Evolutionary conservation across 768 basidiomycete genomes (phyloP).

Genomic region (Lactarius quietus): DNA sequence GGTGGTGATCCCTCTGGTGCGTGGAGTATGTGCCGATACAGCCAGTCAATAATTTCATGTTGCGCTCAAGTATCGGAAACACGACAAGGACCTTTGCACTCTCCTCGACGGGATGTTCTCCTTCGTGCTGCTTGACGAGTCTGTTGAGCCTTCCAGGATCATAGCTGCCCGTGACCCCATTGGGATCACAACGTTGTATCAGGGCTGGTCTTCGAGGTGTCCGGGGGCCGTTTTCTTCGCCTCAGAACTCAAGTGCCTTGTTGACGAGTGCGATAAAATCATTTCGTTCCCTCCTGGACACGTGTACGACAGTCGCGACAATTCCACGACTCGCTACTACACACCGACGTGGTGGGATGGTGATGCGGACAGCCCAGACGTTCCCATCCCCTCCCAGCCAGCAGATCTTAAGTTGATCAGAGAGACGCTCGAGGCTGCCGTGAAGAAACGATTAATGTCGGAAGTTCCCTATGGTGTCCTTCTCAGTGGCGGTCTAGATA

Average conservation of each 20-base stretch:
- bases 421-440: conserved; percentile 84
- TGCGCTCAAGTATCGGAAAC: conserved; percentile 67
- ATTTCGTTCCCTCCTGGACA: conserved; percentile 97
- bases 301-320: conserved; percentile 83
- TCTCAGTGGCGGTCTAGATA: conserved; percentile 92
- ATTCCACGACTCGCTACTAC: conserved; percentile 79
- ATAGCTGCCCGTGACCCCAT: conserved; percentile 97
- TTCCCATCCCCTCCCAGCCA: conserved; percentile 52
- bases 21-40: conserved; percentile 7
- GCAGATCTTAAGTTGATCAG: conserved; percentile 69
- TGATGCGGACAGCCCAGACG: conserved; percentile 62
- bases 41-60: conserved; percentile 13
- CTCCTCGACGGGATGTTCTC: conserved; percentile 98
- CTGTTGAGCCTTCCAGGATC: conserved; percentile 80
- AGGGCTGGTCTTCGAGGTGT: conserved; percentile 83
- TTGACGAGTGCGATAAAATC: conserved; percentile 91
- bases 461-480: conserved; percentile 98
- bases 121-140: conserved; percentile 93
- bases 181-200: conserved; percentile 98
- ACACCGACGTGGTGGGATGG: conserved; percentile 85
- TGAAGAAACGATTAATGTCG: conserved; percentile 93
- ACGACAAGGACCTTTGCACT: conserved; percentile 71
- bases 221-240: conserved; percentile 89
- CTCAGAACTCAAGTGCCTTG: conserved; percentile 90
- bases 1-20: conserved; percentile 88